These are phyloP conservation scores for Epichloe coenophiala DNA, from an alignment of 2,329 filamentous ascomycete genomes.

Conservation along the genomic window DNA sequence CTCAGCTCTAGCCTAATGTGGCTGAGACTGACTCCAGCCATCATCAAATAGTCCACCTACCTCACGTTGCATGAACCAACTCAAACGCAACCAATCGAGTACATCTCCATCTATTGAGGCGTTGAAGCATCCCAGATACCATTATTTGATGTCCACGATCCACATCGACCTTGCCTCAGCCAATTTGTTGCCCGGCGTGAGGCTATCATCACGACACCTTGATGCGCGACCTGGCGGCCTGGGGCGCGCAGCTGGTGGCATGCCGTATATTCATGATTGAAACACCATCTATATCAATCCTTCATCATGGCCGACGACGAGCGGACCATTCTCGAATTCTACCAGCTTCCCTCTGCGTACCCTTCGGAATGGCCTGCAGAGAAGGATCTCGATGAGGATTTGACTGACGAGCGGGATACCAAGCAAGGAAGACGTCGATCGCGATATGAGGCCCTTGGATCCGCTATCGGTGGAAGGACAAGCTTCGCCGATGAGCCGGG, in stretches of 20 bases:
- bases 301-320: slow-evolving; percentile 55
- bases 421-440: slow-evolving; percentile 52
- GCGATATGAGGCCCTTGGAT: slow-evolving; percentile 73
- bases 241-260: not conserved
- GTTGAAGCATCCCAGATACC: not conserved
- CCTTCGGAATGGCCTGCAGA: slow-evolving; percentile 80
- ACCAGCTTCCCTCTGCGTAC: slow-evolving; percentile 70
- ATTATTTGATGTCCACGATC: not conserved
- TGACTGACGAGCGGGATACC: slow-evolving; percentile 39
- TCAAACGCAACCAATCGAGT: too few species aligned
- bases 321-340: slow-evolving; percentile 71
- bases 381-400: slow-evolving; percentile 55
- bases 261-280: not conserved
- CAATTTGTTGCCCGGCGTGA: not conserved
- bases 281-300: not conserved
- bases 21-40: not conserved
- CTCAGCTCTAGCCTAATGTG: not conserved
- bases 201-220: not conserved
- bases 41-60: not conserved
- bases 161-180: not conserved
- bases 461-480: slow-evolving; percentile 53
- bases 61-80: too few species aligned
- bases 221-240: not conserved
- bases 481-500: slow-evolving; percentile 23
- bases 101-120: not conserved